Conservation (phyloP, 495 filamentous ascomycete species). For the Thermothielavioides terrestris region DNA sequence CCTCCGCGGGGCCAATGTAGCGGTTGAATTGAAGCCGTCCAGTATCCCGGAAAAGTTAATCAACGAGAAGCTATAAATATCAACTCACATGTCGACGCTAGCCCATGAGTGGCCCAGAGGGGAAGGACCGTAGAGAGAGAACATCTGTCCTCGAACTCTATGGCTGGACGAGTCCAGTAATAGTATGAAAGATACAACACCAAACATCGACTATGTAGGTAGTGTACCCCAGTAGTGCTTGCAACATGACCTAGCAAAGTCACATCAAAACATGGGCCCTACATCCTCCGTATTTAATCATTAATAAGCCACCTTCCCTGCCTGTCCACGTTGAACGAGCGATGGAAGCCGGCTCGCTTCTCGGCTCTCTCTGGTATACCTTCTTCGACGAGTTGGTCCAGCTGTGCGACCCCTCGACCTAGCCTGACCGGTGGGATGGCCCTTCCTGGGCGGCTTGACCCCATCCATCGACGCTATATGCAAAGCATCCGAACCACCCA, state of each 20-base stretch:
- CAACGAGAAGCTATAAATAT: conserved; percentile 14
- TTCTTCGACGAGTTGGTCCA: conserved; percentile 12
- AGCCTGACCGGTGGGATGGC: background rate
- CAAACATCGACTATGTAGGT: no score
- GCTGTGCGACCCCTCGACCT: conserved; percentile 6
- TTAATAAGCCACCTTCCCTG: background rate
- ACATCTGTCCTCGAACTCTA: background rate
- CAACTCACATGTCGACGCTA: background rate
- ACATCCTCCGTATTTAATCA: no score
- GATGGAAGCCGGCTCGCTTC: conserved; percentile 22
- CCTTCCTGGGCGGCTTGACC: background rate
- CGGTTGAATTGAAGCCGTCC: conserved; percentile 9
- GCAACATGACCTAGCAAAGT: no score
- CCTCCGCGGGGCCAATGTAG: conserved; percentile 3
- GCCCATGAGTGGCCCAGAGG: background rate
- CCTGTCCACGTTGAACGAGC: conserved; percentile 17
- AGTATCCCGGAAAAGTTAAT: conserved; percentile 12
- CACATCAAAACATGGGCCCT: no score
- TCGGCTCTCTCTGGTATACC: conserved; percentile 20
- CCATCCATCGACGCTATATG: no score
- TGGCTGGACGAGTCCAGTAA: background rate
- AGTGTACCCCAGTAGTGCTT: no score
- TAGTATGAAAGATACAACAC: no score
- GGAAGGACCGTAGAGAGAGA: background rate
- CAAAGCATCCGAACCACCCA: no score